Conservation (phyloP, 2,329 filamentous ascomycete genomes). For the Phaeoacremonium minimum region DNA sequence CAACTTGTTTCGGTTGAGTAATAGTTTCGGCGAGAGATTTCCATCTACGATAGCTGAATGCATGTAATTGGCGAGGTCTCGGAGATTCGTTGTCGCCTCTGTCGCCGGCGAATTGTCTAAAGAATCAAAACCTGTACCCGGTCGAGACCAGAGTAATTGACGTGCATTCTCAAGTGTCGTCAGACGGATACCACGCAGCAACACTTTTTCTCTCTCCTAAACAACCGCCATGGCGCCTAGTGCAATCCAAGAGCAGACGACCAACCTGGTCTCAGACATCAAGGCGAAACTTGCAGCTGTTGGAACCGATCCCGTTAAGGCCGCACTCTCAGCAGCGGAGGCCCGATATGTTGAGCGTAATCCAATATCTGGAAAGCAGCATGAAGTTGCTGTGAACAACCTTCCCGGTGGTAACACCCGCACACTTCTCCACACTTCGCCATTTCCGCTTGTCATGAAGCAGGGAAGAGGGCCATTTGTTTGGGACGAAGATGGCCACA, state of each 20-base stretch:
- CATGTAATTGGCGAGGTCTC: no score
- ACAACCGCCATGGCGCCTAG: neutral
- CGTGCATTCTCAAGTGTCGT: no score
- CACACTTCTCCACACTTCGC: conserved; percentile 32
- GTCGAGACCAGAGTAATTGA: no score
- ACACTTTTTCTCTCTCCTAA: no score
- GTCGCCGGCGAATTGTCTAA: no score
- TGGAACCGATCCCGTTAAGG: neutral
- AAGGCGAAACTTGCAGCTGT: neutral
- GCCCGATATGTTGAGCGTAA: conserved; percentile 54
- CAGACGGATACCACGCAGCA: no score
- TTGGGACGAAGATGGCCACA: conserved; percentile 24
- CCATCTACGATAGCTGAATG: no score
- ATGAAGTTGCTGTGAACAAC: conserved; percentile 27
- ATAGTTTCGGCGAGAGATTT: no score
- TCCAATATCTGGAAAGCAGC: conserved; percentile 35
- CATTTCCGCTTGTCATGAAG: conserved; percentile 28
- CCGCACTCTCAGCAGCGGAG: neutral
- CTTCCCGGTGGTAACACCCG: conserved; percentile 44
- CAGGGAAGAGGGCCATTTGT: conserved; percentile 19
- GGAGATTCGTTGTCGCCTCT: no score
- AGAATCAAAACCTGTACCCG: no score
- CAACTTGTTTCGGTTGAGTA: no score
- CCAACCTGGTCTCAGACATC: neutral
- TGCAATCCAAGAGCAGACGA: neutral